These are phyloP conservation scores for Gossypium raimondii DNA, from an alignment of 345 rosid genomes.

Conservation along the genomic window DNA sequence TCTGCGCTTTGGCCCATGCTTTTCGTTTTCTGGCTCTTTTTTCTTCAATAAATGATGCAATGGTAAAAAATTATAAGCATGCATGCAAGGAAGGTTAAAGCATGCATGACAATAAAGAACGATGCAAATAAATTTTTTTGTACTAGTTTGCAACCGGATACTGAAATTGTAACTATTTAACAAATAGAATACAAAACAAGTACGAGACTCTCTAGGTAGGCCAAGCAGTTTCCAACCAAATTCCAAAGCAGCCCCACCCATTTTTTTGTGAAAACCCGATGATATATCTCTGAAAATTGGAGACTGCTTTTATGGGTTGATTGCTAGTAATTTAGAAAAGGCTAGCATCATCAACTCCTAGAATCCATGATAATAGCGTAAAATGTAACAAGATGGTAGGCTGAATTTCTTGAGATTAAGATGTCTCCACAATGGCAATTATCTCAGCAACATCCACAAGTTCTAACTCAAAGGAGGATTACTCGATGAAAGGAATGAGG, in stretches of 20 bases:
- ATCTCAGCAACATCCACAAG: background rate
- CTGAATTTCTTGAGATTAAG: background rate
- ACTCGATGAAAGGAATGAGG: background rate
- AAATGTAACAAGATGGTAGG: background rate
- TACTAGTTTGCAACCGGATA: background rate
- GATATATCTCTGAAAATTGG: background rate
- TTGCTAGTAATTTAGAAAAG: background rate
- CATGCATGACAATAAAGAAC: background rate
- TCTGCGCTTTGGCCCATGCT: slow-evolving; percentile 53
- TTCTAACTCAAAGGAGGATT: background rate
- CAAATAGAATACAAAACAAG: background rate
- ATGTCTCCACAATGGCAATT: background rate
- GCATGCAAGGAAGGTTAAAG: background rate
- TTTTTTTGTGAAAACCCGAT: background rate
- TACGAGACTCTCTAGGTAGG: background rate
- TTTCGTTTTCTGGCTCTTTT: slow-evolving; percentile 44
- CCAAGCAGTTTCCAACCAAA: background rate
- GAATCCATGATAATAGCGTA: background rate
- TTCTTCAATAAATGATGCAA: slow-evolving; percentile 33
- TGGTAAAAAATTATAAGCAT: slow-evolving; percentile 2
- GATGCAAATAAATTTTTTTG: background rate
- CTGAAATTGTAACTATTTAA: background rate
- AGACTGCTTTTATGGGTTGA: background rate
- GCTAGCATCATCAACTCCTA: background rate
- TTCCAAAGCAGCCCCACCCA: background rate